These are phyloP conservation scores for Acorus calamus DNA, from an alignment of 106 monocot genomes.

Conservation along the genomic window DNA sequence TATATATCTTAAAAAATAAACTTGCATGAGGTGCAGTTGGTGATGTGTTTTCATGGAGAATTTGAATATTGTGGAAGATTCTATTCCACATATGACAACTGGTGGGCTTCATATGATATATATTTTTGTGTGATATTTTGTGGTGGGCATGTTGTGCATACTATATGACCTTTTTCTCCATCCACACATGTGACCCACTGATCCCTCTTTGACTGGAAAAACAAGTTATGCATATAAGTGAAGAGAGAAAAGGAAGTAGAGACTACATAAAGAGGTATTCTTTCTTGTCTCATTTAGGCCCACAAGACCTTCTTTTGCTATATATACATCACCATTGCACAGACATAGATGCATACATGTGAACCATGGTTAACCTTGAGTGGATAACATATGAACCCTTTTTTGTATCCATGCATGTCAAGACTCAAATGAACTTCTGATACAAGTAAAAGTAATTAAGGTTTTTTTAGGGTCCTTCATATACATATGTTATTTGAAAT, in stretches of 20 bases:
- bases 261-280: background rate
- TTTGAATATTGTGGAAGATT: constrained; percentile 68
- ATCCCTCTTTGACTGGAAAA: constrained; percentile 44
- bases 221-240: constrained; percentile 1
- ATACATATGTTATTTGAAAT: too few species aligned
- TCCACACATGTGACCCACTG: constrained; percentile 62
- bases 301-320: constrained; percentile 1
- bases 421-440: background rate
- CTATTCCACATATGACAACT: constrained; percentile 64
- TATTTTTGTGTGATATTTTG: background rate
- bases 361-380: background rate
- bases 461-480: too few species aligned
- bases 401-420: constrained; percentile 6
- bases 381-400: background rate
- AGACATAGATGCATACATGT: constrained; percentile 29
- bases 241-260: background rate
- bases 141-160: constrained; percentile 32
- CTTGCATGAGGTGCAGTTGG: too few species aligned
- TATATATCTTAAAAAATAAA: too few species aligned
- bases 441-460: background rate
- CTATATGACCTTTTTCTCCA: constrained; percentile 40
- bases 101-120: constrained; percentile 12
- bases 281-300: constrained; percentile 19
- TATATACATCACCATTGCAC: constrained; percentile 9
- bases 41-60: constrained; percentile 2